A percentile compares a stretch with the other conserved stretches of the same genome.
Conservation (phyloP, 2,329 filamentous ascomycete species). For the Cladosporium sp. region DNA sequence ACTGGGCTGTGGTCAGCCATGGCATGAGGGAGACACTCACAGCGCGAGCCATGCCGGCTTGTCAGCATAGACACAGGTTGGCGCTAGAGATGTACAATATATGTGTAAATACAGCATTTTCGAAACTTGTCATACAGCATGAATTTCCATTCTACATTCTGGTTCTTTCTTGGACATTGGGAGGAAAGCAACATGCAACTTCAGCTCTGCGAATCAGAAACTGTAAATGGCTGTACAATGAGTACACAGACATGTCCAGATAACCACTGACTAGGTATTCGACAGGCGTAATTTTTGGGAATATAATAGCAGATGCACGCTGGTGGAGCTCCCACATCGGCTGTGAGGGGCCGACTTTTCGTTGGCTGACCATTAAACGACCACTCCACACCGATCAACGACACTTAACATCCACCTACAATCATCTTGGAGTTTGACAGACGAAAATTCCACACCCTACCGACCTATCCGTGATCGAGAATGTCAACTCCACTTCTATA, state of each 20-base stretch:
- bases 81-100: background rate
- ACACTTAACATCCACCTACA: background rate
- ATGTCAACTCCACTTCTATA: conserved; percentile 23
- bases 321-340: background rate
- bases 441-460: background rate
- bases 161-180: too few species aligned
- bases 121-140: too few species aligned
- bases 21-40: too few species aligned
- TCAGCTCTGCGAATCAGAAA: too few species aligned
- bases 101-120: conserved; percentile 6
- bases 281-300: background rate
- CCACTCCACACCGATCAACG: background rate
- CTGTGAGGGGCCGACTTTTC: conserved; percentile 1
- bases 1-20: too few species aligned
- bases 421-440: background rate
- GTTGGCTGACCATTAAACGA: background rate
- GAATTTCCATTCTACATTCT: background rate
- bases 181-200: too few species aligned
- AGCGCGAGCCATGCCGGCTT: background rate
- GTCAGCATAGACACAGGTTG: background rate
- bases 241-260: too few species aligned
- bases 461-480: background rate
- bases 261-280: too few species aligned
- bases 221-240: too few species aligned
- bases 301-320: background rate